phyloP scores from a whole-genome alignment of 768 basidiomycete species.

The Kwoniella heveanensis region DNA sequence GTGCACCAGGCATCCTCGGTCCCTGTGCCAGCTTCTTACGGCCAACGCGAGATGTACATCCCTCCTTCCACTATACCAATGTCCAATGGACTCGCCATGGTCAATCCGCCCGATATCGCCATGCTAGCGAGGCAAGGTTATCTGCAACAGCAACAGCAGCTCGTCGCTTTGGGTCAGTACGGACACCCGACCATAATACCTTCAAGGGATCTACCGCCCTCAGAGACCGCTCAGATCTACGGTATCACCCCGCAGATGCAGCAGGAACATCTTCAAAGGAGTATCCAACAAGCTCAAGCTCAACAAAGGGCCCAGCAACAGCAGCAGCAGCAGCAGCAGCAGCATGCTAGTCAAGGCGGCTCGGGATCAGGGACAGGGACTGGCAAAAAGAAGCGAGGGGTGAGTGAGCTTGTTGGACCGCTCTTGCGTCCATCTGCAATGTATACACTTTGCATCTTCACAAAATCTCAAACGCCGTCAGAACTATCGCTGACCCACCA shows the following conservation, averaged over 20 bases:
- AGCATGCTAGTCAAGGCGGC: slow-evolving; percentile 2
- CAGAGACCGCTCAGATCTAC: not conserved
- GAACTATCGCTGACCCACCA: too few species aligned
- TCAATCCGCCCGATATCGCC: slow-evolving; percentile 32
- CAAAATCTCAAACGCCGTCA: not conserved
- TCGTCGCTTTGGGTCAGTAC: slow-evolving; percentile 20
- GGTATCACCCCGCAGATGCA: slow-evolving; percentile 24
- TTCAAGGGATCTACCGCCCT: not conserved
- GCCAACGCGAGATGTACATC: not conserved
- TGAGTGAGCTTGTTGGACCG: slow-evolving; percentile 11
- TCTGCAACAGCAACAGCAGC: slow-evolving; percentile 30
- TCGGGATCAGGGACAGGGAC: slow-evolving; percentile 4
- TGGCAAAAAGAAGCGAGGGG: slow-evolving; percentile 28
- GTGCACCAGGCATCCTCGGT: not conserved
- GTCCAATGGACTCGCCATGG: slow-evolving; percentile 3
- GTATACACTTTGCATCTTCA: slow-evolving; percentile 6
- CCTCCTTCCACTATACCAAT: not conserved
- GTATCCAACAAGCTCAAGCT: slow-evolving; percentile 15
- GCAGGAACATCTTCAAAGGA: slow-evolving; percentile 5
- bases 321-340: slow-evolving; percentile 1
- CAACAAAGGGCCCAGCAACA: slow-evolving; percentile 12
- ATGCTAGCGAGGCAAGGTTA: slow-evolving; percentile 35
- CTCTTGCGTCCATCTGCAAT: too few species aligned
- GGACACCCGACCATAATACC: not conserved
- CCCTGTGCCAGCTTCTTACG: not conserved